Base-by-base conservation (phyloP, 352 stramenopile genomes). In the Thalassiosira ordinaria region DNA sequence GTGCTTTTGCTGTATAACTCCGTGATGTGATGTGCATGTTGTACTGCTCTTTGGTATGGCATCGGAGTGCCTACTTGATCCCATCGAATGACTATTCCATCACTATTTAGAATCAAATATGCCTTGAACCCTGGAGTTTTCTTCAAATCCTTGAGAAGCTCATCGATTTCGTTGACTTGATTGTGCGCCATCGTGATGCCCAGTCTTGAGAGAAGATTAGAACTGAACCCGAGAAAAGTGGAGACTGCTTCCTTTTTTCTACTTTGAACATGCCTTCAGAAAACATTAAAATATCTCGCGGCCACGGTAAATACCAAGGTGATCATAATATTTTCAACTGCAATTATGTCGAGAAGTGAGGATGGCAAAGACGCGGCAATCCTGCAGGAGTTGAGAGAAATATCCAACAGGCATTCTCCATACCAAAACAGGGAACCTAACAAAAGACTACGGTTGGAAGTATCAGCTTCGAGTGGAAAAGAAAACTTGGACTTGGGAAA, bases 21-120 rank as follows among this genome's bases (percentile, higher is more conserved):
- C 20, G 95, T 92, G 62, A 97, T 95, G 85, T 97, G 95, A 86
- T 97, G 95, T 52, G 95, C 92, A 76, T 97, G 92, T 86, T 97
- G 96, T 61, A 97, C 91, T n/a, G 95, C 95, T 72, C 92, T 92
- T 65, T 96, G 93, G 87, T 97, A 97, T 73, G 95, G 87, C 74
- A 97, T 90, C 79, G 49, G 70, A 20, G 76, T 62, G 5, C 47
- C 78, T 1, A 73, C 66, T 64, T 97, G 95, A 77, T 97, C 94
- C 86, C 95, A 96, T 85, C 96, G 96, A 87, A 97, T 95, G 13
- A 97, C 93, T 70, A 97, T 97, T 63, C 95, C 95, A 65, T 97
- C 95, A 64, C 96, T 97, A 84, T 95, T 97, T 80, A 97, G 95
- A 84, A 97, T 89, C 53, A 97, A 90, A 75, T 97, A 97, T 27